phyloP scores from a whole-genome alignment of 306 rosid species.

The Hippophae rhamnoides region DNA sequence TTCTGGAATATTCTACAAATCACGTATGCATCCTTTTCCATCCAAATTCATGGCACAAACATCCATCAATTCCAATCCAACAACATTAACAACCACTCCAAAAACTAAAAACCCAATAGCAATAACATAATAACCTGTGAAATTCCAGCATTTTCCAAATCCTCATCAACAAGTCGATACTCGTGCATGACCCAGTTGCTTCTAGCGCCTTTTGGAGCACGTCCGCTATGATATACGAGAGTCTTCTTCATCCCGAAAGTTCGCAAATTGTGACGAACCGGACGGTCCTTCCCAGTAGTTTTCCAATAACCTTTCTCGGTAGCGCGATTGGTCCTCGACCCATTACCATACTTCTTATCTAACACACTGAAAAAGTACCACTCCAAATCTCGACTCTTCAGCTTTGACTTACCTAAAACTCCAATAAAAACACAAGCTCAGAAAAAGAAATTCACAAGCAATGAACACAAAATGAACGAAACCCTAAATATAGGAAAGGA shows the following conservation, averaged over 20 bases:
- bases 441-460: not conserved
- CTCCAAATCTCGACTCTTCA: constrained; percentile 69
- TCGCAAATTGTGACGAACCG: constrained; percentile 23
- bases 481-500: not conserved
- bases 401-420: constrained; percentile 48
- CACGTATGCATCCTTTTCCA: constrained; percentile 74
- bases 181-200: constrained; percentile 99
- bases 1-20: constrained; percentile 88
- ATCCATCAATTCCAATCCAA: constrained; percentile 18
- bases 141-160: constrained; percentile 42
- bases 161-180: constrained; percentile 51
- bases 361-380: constrained; percentile 84
- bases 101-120: not conserved
- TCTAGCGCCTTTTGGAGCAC: constrained; percentile 68
- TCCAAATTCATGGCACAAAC: constrained; percentile 15
- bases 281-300: constrained; percentile 86
- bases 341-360: constrained; percentile 76
- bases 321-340: constrained; percentile 79
- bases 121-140: constrained; percentile 29
- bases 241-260: constrained; percentile 85
- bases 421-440: not conserved
- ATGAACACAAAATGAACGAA: not conserved
- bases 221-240: constrained; percentile 69
- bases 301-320: constrained; percentile 90
- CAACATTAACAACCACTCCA: not conserved